Percentiles rank a stretch among this genome's conserved stretches.
Evolutionary conservation across 495 filamentous ascomycete species (phyloP).

Genomic region (Beverwykella pulmonaria): DNA sequence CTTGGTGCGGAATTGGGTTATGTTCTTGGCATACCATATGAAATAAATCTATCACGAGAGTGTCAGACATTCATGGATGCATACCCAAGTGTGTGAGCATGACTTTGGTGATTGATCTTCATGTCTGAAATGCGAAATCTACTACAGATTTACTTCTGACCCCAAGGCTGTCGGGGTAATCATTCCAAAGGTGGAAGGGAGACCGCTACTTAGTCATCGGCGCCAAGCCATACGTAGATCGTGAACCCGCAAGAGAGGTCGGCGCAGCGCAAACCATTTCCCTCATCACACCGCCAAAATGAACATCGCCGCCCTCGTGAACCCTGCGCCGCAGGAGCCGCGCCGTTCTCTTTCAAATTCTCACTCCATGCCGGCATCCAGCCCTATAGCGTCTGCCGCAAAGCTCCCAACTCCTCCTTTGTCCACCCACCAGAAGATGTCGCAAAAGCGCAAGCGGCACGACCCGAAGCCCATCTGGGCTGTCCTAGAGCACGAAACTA

Average conservation of each 20-base stretch:
- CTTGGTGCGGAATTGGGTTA: background rate
- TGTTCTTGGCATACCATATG: background rate
- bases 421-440: constrained; percentile 14
- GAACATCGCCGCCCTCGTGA: constrained; percentile 30
- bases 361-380: constrained; percentile 2
- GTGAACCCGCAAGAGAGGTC: background rate
- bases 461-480: constrained; percentile 37
- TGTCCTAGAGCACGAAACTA: constrained; percentile 16
- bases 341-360: constrained; percentile 18
- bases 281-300: constrained; percentile 12
- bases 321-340: constrained; percentile 13
- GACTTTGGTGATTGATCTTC: no score
- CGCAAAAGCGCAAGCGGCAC: constrained; percentile 30
- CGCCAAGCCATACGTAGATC: no score
- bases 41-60: background rate
- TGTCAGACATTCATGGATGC: background rate
- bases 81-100: no score
- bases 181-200: background rate
- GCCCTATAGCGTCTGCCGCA: constrained; percentile 18
- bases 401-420: constrained; percentile 31
- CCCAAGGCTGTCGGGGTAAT: no score
- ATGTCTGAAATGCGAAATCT: no score
- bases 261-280: background rate
- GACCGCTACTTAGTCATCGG: background rate
- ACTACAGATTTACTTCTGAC: no score